Evolutionary conservation across 176 grass and related monocot genomes (phyloP), one percentile per base, ranked within the genome.

Genomic region (Phragmites australis): DNA sequence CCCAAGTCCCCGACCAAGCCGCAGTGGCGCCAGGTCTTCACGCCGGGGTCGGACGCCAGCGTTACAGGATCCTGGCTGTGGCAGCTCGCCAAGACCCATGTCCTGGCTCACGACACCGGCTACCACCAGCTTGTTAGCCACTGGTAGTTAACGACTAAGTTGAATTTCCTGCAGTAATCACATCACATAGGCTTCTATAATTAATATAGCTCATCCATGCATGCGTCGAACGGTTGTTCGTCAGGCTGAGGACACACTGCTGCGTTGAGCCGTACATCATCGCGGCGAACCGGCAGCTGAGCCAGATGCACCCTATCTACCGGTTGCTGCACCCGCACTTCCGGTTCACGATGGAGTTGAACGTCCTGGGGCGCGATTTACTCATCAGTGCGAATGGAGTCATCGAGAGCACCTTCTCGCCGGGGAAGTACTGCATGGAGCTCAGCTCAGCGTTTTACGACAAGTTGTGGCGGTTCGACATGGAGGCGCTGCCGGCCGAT

Each of bases 311-410:
- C 74, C 95, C 95, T 1, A 65, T 97, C 21, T 83, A 92, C 77
- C 88, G 90, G 25, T 77, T 97, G 27, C 83, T 97, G 52, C 92
- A 94, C 70, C 95, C 95, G 27, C 90, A 94, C 81, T 94, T 97
- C 85, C 86, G 92, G 17, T 97, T 91, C 88, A 97, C 95, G 13
- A 89, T 93, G 88, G 95, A 97, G 90, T 94, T 97, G 72, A 97
- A 97, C 63, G 83, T 88, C 23, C 52, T 92, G 37, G 94, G 92
- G 0, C 75, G 92, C n/a, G 82, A 81, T 55, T 59, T 41, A 70
- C 92, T 97, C 84, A 81, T 97, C 76, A 93, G 83, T 53, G 95
- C 83, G 19, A 81, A 70, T 25, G 95, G 92, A 21, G 79, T 93
- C 76, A 97, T 97, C 53, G 95, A 97, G 86, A 43, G 73, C 2